Conservation (phyloP, 352 stramenopile genomes). For the Phytophthora pluvialis region DNA sequence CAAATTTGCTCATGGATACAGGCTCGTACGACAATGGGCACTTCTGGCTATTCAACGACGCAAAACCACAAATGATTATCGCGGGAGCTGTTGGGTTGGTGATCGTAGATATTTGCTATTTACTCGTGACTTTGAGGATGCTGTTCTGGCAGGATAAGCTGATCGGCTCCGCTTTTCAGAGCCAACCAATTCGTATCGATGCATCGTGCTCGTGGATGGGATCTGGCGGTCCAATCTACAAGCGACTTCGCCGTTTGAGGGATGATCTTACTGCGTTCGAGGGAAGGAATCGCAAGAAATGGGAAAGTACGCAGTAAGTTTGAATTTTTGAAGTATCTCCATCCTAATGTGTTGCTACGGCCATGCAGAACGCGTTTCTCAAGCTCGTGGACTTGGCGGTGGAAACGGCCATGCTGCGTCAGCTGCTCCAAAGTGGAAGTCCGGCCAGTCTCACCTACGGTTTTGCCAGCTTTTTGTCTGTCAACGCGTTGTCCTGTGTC, state of each 20-base stretch:
- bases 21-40: slow-evolving; percentile 27
- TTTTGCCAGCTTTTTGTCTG: slow-evolving; percentile 15
- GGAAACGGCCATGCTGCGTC: not conserved
- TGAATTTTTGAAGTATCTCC: no score
- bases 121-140: slow-evolving; percentile 29
- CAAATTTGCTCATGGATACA: slow-evolving; percentile 37
- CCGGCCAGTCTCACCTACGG: slow-evolving; percentile 7
- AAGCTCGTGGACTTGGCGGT: no score
- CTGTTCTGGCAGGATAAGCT: slow-evolving; percentile 29
- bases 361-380: no score
- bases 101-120: slow-evolving; percentile 17
- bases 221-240: not conserved
- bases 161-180: slow-evolving; percentile 16
- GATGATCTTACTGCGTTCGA: slow-evolving; percentile 38
- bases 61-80: slow-evolving; percentile 2
- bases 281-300: slow-evolving; percentile 48
- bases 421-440: slow-evolving; percentile 19
- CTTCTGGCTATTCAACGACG: slow-evolving; percentile 31
- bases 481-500: slow-evolving; percentile 30
- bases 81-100: slow-evolving; percentile 12
- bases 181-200: not conserved
- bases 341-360: no score
- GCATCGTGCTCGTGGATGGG: slow-evolving; percentile 4
- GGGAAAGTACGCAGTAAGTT: slow-evolving; percentile 25
- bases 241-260: slow-evolving; percentile 2